Conservation (phyloP, 2,329 filamentous ascomycete genomes). For the Sarocladium kiliense region DNA sequence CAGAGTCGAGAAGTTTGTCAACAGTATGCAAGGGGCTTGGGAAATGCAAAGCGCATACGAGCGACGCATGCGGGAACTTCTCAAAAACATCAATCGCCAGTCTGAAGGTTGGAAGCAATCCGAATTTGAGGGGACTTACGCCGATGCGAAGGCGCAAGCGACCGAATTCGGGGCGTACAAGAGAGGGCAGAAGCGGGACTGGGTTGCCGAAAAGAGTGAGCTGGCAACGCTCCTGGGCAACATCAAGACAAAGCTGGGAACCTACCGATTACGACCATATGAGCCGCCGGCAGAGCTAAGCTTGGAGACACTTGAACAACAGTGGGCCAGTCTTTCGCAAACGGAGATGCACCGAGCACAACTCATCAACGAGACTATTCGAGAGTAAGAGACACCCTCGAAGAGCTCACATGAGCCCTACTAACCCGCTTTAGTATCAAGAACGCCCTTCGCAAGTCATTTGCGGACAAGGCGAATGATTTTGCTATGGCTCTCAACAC, state of each 20-base stretch:
- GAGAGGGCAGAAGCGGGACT: conserved; percentile 80
- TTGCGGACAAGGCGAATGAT: conserved; percentile 97
- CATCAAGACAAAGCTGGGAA: conserved; percentile 97
- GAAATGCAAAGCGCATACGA: conserved; percentile 99
- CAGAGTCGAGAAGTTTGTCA: conserved; percentile 96
- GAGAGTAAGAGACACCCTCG: conserved; percentile 59
- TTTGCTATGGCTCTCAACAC: conserved; percentile 95
- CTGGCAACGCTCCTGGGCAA: conserved; percentile 89
- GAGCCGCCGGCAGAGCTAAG: conserved; percentile 81
- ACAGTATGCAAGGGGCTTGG: conserved; percentile 98
- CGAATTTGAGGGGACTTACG: conserved; percentile 85
- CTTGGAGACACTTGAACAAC: conserved; percentile 73
- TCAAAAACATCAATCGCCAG: conserved; percentile 70
- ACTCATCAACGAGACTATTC: conserved; percentile 94
- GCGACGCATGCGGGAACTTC: conserved; percentile 77
- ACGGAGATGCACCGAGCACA: conserved; percentile 86
- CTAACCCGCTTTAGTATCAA: conserved; percentile 65
- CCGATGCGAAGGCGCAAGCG: conserved; percentile 84
- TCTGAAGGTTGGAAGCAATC: conserved; percentile 71
- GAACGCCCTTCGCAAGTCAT: conserved; percentile 83
- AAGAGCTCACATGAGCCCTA: not conserved
- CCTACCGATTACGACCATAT: conserved; percentile 86
- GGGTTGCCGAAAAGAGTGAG: conserved; percentile 98
- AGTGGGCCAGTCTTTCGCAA: conserved; percentile 75
- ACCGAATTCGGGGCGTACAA: conserved; percentile 84